Base-by-base conservation (phyloP, 2,329 filamentous ascomycete genomes). In the Alternaria solani region DNA sequence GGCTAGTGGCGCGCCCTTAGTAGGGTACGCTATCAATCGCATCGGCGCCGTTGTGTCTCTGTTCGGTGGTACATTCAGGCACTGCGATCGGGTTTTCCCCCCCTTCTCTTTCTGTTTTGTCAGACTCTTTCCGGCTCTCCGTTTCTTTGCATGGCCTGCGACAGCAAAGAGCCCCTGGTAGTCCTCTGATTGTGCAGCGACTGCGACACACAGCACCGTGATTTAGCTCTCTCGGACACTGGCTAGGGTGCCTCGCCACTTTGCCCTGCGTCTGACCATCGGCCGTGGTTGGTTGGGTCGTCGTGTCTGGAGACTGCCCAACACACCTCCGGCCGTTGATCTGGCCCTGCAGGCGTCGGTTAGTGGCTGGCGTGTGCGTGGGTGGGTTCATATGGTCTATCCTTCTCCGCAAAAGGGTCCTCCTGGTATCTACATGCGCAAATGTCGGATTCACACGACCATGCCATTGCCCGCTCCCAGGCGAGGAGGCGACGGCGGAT, bases 401-500 rank as follows among this genome's bases (percentile, higher is more conserved):
- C 48, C 25, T 53, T 56, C 54, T 61, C 58, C 58, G 55, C 54
- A 57, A 36, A 39, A 41, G 44, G 32, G 28, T 51, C 44, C 32
- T 51, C 44, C 32, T 42, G 42, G 46, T 61, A 54, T 47, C 53
- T 57, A 51, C 42, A 51, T 46, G 41, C 43, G 34, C 51, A 58
- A 57, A 61, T 64, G 59, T 60, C 56, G 38, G 59, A 66, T 54
- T 49, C 36, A 32, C 57, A 56, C 61, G 62, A 64, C 42, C 57
- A 62, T 48, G 58, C 57, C 7, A 44, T 55, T 39, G 28, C 64
- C 26, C 64, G 65, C 42, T 56, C 65, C n/a, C 61, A 56, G 32
- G 63, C 55, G 26, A 55, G 55, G 48, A 58, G 56, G 43, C 65
- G 62, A 55, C 60, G 62, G 55, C 61, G 67, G 30, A 75, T 73